Conservation (phyloP, 2,329 filamentous ascomycete species). For the Dactylellina parvicollis region DNA sequence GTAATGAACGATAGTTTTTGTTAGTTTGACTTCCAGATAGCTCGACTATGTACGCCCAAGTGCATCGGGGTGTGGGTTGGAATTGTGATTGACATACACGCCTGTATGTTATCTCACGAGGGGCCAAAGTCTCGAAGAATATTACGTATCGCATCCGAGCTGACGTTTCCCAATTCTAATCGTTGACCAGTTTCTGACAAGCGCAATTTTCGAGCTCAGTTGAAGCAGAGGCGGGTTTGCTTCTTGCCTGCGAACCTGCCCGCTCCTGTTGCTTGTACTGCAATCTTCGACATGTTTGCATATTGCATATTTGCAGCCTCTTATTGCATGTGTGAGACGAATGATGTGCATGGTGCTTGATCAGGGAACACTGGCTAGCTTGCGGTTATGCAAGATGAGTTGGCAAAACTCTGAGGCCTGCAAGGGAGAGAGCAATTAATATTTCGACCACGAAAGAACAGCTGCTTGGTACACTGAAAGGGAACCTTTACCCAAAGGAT, state of each 20-base stretch:
- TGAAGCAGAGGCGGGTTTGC: neutral
- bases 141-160: too few species aligned
- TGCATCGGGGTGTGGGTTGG: slow-evolving; percentile 16
- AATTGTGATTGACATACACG: neutral
- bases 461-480: slow-evolving; percentile 13
- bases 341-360: slow-evolving; percentile 54
- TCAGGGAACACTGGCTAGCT: slow-evolving; percentile 47
- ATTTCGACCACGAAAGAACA: slow-evolving; percentile 9
- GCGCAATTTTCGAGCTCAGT: slow-evolving; percentile 1
- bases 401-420: slow-evolving; percentile 48
- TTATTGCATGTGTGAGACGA: slow-evolving; percentile 45
- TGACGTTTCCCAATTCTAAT: neutral
- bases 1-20: slow-evolving; percentile 11
- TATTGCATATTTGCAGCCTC: slow-evolving; percentile 34
- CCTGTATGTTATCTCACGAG: too few species aligned
- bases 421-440: slow-evolving; percentile 26
- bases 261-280: neutral
- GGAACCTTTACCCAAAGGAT: slow-evolving; percentile 33
- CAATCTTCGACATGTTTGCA: slow-evolving; percentile 6
- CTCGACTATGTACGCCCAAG: neutral
- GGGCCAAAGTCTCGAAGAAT: too few species aligned
- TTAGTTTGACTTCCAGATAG: slow-evolving; percentile 2
- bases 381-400: slow-evolving; percentile 55
- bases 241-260: neutral
- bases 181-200: neutral